Base-by-base conservation (phyloP, 192 early-diverging fungal genomes). In the Linnemannia elongata region DNA sequence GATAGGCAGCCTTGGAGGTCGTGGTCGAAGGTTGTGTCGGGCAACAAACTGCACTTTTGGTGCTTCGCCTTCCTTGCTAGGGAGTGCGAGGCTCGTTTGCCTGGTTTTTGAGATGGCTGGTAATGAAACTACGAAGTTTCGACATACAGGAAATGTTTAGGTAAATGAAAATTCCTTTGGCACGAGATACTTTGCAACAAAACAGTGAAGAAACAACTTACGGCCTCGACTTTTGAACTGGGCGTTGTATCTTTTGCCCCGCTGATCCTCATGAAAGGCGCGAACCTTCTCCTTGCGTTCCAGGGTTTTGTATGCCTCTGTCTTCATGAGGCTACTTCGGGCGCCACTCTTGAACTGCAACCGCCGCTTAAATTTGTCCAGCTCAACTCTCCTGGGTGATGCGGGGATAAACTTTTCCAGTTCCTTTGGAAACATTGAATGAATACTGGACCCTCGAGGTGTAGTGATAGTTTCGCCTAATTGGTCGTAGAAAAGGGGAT, bases 261-360 rank as follows among this genome's bases (percentile, higher is more conserved):
- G 75, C 52, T 87, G 85, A 45, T 87, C 55, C 41, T 78, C 76
- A 13, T 71, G 75, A 69, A 78, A 87, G 9, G 81, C 74, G 4
- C 47, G n/a, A 4, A 87, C 73, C 35, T 87, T 87, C 38, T 78
- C 85, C 38, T 87, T 77, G 13, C 85, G 52, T 15, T 81, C 79
- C 8, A 81, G 17, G 0, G 44, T 30, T 52, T 87, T 87, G 72
- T 81, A 87, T 7, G 63, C 63, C 12, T 87, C 85, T 18, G 76
- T 75, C 4, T 57, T 68, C 79, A 78, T 70, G 35, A 87, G 41
- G n/a, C 35, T 81, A 76, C 75, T 78, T 66, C 76, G 55, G 20
- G 72, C 72, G 9, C 85, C 85, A 66, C 76, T 75, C 68, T 87
- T 81, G 45, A 81, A 87, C 76, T 87, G 85, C 24, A 87, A n/a